phyloP scores from a whole-genome alignment of 306 rosid species.

The Sophora flavescens region DNA sequence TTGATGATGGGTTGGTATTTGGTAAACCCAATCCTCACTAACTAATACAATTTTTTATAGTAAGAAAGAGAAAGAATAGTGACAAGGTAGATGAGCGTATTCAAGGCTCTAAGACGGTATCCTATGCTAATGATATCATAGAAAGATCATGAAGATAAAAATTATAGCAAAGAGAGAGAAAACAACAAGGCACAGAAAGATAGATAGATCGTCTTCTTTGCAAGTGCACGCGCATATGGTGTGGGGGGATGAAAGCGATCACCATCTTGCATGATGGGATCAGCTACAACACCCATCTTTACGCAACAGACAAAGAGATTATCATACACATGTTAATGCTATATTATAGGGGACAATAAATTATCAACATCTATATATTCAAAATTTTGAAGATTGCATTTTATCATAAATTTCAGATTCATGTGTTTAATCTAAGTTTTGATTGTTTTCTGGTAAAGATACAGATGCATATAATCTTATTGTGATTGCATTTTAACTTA shows the following conservation, averaged over 20 bases:
- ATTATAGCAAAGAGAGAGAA: neutral
- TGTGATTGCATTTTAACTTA: conserved; percentile 17
- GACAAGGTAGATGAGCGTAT: conserved; percentile 57
- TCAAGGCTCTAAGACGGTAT: conserved; percentile 67
- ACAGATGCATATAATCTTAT: conserved; percentile 8
- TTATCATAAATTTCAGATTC: neutral
- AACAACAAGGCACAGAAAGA: conserved; percentile 45
- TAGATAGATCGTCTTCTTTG: conserved; percentile 44
- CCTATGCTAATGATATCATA: conserved; percentile 62
- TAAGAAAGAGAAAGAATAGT: conserved; percentile 13
- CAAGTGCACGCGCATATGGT: conserved; percentile 52
- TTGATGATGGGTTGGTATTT: conserved; percentile 64
- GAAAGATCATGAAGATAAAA: neutral
- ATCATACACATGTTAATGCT: conserved; percentile 50
- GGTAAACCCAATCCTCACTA: conserved; percentile 65
- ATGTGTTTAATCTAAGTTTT: neutral
- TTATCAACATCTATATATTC: neutral
- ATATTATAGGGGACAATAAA: conserved; percentile 40
- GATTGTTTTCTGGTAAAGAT: neutral
- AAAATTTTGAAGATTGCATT: neutral
- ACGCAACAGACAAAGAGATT: conserved; percentile 44
- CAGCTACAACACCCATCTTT: conserved; percentile 20
- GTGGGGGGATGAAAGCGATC: conserved; percentile 44
- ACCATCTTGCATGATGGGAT: conserved; percentile 30
- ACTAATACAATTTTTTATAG: conserved; percentile 9